These are phyloP conservation scores for Lachnellula hyalina DNA, from an alignment of 2,329 filamentous ascomycete genomes.

Conservation along the genomic window DNA sequence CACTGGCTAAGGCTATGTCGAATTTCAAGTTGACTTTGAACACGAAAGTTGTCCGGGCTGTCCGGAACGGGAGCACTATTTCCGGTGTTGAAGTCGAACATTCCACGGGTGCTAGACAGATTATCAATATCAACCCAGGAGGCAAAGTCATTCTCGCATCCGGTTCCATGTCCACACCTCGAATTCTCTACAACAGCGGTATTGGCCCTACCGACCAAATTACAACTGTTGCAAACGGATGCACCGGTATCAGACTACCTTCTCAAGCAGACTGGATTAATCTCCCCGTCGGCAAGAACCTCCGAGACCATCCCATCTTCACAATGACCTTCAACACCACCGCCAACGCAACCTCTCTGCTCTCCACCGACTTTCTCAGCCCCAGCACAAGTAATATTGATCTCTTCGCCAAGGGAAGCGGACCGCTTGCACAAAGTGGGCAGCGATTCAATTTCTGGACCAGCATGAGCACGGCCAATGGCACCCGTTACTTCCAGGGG, in stretches of 20 bases:
- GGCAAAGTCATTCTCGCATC: slow-evolving; percentile 18
- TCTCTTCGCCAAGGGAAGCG: slow-evolving; percentile 33
- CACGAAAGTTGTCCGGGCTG: slow-evolving; percentile 57
- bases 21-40: slow-evolving; percentile 64
- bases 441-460: slow-evolving; percentile 46
- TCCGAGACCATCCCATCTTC: slow-evolving; percentile 52
- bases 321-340: slow-evolving; percentile 21
- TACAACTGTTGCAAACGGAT: slow-evolving; percentile 23
- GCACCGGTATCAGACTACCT: slow-evolving; percentile 38
- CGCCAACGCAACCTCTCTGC: slow-evolving; percentile 3
- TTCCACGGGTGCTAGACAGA: slow-evolving; percentile 33
- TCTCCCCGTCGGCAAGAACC: slow-evolving; percentile 54
- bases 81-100: slow-evolving; percentile 54
- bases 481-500: slow-evolving; percentile 39
- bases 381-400: slow-evolving; percentile 36
- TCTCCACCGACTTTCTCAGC: slow-evolving; percentile 40
- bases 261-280: slow-evolving; percentile 47
- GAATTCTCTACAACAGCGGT: slow-evolving; percentile 27
- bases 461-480: slow-evolving; percentile 37
- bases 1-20: slow-evolving; percentile 48
- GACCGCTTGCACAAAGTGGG: slow-evolving; percentile 37
- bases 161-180: slow-evolving; percentile 19
- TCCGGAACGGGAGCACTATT: slow-evolving; percentile 55
- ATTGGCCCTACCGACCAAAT: slow-evolving; percentile 35
- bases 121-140: slow-evolving; percentile 28